Percentiles rank a stretch among this genome's conserved stretches.
Conservation (phyloP, 2,329 filamentous ascomycete species). For the Anthostomella pinea region DNA sequence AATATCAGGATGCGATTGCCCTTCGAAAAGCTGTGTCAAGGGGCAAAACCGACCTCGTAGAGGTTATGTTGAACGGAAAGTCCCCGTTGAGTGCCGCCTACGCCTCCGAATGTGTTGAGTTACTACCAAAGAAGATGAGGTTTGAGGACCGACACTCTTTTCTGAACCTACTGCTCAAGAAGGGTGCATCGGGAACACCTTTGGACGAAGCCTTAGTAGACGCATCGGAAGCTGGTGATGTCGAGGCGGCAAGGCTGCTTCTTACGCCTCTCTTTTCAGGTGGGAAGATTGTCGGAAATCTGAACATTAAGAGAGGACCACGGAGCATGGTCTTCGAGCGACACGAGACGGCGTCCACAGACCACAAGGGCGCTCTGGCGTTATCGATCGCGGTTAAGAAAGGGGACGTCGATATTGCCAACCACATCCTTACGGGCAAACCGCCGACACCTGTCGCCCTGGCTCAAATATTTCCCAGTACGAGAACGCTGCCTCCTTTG, state of each 20-base stretch:
- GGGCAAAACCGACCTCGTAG: constrained; percentile 45
- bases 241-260: constrained; percentile 46
- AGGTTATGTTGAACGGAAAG: constrained; percentile 45
- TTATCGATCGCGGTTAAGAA: constrained; percentile 47
- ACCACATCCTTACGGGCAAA: constrained; percentile 44
- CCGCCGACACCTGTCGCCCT: constrained; percentile 46
- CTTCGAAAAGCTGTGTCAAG: constrained; percentile 47
- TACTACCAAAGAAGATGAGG: constrained; percentile 46
- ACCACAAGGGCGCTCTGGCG: constrained; percentile 50
- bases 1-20: constrained; percentile 49
- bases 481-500: constrained; percentile 39
- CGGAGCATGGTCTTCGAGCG: constrained; percentile 36
- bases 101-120: constrained; percentile 49
- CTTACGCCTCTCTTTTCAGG: constrained; percentile 47
- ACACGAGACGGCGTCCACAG: constrained; percentile 51
- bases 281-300: constrained; percentile 24
- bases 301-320: constrained; percentile 27
- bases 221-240: constrained; percentile 47
- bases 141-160: constrained; percentile 45
- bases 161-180: constrained; percentile 45
- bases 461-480: constrained; percentile 46
- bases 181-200: constrained; percentile 46
- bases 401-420: constrained; percentile 43
- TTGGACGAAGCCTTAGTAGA: constrained; percentile 51
- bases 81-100: constrained; percentile 41